These are phyloP conservation scores for Aspergillus aculeatinus DNA, from an alignment of 2,329 filamentous ascomycete species.

Conservation along the genomic window DNA sequence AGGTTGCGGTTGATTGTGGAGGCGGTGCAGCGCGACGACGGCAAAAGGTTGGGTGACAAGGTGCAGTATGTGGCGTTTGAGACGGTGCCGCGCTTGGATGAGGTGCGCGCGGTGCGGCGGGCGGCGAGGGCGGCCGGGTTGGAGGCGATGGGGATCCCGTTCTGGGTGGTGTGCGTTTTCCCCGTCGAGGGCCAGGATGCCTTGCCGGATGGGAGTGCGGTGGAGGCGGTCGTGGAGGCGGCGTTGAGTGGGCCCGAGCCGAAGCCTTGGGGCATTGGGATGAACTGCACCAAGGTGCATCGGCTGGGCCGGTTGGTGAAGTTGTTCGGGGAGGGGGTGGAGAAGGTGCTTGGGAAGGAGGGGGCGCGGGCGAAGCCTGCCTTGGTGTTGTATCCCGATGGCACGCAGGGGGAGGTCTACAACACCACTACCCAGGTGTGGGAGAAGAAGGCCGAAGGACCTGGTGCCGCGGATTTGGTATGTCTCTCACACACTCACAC, in stretches of 20 bases:
- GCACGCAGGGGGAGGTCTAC: slow-evolving; percentile 67
- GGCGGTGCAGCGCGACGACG: slow-evolving; percentile 32
- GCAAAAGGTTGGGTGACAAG: slow-evolving; percentile 24
- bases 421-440: slow-evolving; percentile 63
- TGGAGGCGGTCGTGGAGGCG: slow-evolving; percentile 44
- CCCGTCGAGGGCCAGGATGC: slow-evolving; percentile 50
- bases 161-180: slow-evolving; percentile 66
- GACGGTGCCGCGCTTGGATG: slow-evolving; percentile 63
- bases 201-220: slow-evolving; percentile 58
- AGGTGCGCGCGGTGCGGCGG: slow-evolving; percentile 58
- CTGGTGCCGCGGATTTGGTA: slow-evolving; percentile 22
- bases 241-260: slow-evolving; percentile 38
- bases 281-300: slow-evolving; percentile 60
- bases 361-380: slow-evolving; percentile 43
- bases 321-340: slow-evolving; percentile 33
- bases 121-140: slow-evolving; percentile 33
- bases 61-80: slow-evolving; percentile 62
- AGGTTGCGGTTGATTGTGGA: slow-evolving; percentile 54
- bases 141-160: slow-evolving; percentile 35
- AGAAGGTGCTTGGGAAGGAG: slow-evolving; percentile 40
- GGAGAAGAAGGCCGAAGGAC: slow-evolving; percentile 38
- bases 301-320: slow-evolving; percentile 24
- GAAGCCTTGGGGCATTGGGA: slow-evolving; percentile 62
- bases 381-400: slow-evolving; percentile 67
- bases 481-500: neutral